Conservation (phyloP, 202 grass and related monocot genomes). For the Zizania palustris region DNA sequence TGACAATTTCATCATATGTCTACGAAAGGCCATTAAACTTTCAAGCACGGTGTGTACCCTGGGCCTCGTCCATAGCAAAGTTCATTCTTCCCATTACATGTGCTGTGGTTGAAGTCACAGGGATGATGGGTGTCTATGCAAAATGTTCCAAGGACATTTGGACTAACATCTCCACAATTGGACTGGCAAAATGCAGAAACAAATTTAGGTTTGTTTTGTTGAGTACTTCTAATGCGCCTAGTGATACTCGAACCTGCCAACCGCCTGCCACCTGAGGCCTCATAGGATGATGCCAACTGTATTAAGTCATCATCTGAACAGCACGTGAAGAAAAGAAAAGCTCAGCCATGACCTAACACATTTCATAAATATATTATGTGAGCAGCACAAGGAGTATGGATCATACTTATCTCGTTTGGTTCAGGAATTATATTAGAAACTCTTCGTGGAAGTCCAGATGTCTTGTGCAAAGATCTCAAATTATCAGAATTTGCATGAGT, state of each 20-base stretch:
- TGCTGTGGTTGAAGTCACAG: conserved; percentile 97
- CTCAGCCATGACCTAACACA: conserved; percentile 15
- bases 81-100: conserved; percentile 97
- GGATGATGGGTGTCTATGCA: conserved; percentile 86
- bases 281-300: conserved; percentile 76
- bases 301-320: conserved; percentile 75
- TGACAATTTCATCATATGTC: conserved; percentile 18
- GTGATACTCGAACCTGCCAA: conserved; percentile 63
- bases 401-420: conserved; percentile 81
- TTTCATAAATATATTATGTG: conserved; percentile 13
- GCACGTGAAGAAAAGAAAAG: conserved; percentile 26
- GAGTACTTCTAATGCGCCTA: conserved; percentile 62
- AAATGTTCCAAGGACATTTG: conserved; percentile 91
- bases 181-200: conserved; percentile 98
- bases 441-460: conserved; percentile 55
- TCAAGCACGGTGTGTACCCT: conserved; percentile 64
- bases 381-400: conserved; percentile 22
- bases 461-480: conserved; percentile 41
- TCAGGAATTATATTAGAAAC: conserved; percentile 90
- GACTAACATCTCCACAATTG: conserved; percentile 99
- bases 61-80: conserved; percentile 95
- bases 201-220: conserved; percentile 64
- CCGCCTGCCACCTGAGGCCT: conserved; percentile 78
- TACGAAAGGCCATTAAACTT: conserved; percentile 20
- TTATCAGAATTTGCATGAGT: conserved; percentile 35